Conservation (phyloP, 108 stramenopile genomes). For the Tribonema minus region DNA sequence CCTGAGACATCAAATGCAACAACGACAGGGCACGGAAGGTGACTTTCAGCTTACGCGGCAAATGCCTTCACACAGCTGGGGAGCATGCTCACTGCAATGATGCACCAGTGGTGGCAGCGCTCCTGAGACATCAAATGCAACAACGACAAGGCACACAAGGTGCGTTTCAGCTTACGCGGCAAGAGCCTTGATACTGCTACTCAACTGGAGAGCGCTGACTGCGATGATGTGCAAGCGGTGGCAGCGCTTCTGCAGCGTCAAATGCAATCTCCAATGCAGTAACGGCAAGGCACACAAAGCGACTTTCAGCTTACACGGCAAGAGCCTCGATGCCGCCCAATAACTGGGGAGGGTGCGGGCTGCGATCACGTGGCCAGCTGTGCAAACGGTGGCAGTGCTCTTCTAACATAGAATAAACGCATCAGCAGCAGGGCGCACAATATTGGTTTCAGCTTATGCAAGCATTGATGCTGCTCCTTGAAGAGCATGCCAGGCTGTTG, state of each 20-base stretch:
- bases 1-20: constrained; percentile 51
- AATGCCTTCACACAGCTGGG: background rate
- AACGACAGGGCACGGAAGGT: background rate
- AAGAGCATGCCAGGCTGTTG: too few relatives aligned
- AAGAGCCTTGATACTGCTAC: background rate
- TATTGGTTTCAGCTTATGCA: background rate
- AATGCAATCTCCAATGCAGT: too few relatives aligned
- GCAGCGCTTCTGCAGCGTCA: constrained; percentile 68
- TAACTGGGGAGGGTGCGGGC: too few relatives aligned
- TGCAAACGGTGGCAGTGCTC: constrained; percentile 78
- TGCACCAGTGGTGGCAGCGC: constrained; percentile 79
- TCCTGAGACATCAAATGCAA: constrained; percentile 51
- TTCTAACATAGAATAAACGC: constrained; percentile 50
- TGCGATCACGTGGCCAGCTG: too few relatives aligned
- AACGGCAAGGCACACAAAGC: background rate
- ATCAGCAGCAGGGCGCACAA: background rate
- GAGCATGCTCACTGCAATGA: too few relatives aligned
- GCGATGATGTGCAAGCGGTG: constrained; percentile 73
- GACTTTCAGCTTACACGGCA: background rate
- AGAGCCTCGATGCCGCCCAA: background rate
- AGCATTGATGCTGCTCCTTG: background rate
- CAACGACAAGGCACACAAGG: background rate
- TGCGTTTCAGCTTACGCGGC: background rate
- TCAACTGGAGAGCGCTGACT: too few relatives aligned
- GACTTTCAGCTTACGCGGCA: background rate